These are phyloP conservation scores for Dunaliella sp. DNA, from an alignment of 139 green algal genomes.

Conservation along the genomic window DNA sequence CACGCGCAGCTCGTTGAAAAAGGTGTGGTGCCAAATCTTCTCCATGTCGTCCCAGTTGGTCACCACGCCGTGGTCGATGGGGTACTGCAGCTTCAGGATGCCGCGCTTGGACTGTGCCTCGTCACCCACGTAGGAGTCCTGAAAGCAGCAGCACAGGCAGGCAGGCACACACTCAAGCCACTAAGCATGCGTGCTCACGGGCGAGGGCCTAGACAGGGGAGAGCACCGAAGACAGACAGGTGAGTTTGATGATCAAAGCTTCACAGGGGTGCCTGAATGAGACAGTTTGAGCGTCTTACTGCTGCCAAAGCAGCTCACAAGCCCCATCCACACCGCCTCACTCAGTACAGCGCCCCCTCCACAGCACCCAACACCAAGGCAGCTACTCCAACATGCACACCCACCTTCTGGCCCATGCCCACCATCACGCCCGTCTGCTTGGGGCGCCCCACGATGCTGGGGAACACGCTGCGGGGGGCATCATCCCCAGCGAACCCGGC, in stretches of 20 bases:
- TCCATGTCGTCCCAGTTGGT: slow-evolving; percentile 99
- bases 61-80: slow-evolving; percentile 96
- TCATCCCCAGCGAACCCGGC: slow-evolving; percentile 97
- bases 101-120: slow-evolving; percentile 97
- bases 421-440: slow-evolving; percentile 94
- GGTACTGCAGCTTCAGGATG: slow-evolving; percentile 97
- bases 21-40: slow-evolving; percentile 99
- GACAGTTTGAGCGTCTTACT: no score
- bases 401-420: slow-evolving; percentile 72
- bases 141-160: neutral
- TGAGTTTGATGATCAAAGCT: no score
- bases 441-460: slow-evolving; percentile 94
- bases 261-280: no score
- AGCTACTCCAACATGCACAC: neutral
- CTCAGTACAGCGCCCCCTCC: neutral
- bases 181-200: no score
- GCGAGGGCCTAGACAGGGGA: no score
- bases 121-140: slow-evolving; percentile 97
- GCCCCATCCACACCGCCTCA: neutral
- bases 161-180: neutral
- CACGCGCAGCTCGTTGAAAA: slow-evolving; percentile 99
- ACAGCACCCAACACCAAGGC: neutral
- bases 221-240: no score
- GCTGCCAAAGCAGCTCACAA: neutral
- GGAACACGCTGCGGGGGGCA: slow-evolving; percentile 93